phyloP scores from a whole-genome alignment of 352 stramenopile species.

The Phytophthora capsici region DNA sequence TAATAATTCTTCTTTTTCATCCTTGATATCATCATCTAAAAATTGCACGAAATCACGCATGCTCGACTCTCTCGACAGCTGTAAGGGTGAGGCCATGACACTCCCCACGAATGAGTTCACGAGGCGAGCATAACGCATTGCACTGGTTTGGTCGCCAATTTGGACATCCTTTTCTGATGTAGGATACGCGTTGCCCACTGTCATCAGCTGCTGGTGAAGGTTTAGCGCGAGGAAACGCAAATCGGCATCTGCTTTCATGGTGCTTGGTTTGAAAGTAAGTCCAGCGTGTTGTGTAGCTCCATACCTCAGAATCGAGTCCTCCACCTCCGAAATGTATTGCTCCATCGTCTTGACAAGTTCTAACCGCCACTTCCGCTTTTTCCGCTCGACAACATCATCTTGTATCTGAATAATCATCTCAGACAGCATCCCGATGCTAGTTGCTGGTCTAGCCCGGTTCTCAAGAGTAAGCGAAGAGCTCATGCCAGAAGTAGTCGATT shows the following conservation, averaged over 20 bases:
- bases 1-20: slow-evolving; percentile 21
- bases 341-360: slow-evolving; percentile 81
- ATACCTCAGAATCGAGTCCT: slow-evolving; percentile 80
- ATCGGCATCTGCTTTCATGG: slow-evolving; percentile 84
- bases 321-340: slow-evolving; percentile 81
- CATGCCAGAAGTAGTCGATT: slow-evolving; percentile 11
- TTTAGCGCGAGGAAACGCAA: slow-evolving; percentile 86
- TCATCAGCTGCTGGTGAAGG: slow-evolving; percentile 85
- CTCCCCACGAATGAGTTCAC: slow-evolving; percentile 68
- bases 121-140: slow-evolving; percentile 51
- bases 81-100: slow-evolving; percentile 46
- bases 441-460: slow-evolving; percentile 34
- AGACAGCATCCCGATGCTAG: slow-evolving; percentile 80
- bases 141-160: slow-evolving; percentile 44
- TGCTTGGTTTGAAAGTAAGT: slow-evolving; percentile 88
- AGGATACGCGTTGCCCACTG: slow-evolving; percentile 70
- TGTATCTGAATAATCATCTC: slow-evolving; percentile 91
- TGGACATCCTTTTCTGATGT: slow-evolving; percentile 65
- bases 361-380: slow-evolving; percentile 82
- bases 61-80: slow-evolving; percentile 39
- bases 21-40: slow-evolving; percentile 40
- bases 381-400: slow-evolving; percentile 78
- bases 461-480: slow-evolving; percentile 15
- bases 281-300: slow-evolving; percentile 68
- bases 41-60: slow-evolving; percentile 40